Evolutionary conservation across 2,329 filamentous ascomycete genomes (phyloP).

Genomic region (Erysiphe pulchra): DNA sequence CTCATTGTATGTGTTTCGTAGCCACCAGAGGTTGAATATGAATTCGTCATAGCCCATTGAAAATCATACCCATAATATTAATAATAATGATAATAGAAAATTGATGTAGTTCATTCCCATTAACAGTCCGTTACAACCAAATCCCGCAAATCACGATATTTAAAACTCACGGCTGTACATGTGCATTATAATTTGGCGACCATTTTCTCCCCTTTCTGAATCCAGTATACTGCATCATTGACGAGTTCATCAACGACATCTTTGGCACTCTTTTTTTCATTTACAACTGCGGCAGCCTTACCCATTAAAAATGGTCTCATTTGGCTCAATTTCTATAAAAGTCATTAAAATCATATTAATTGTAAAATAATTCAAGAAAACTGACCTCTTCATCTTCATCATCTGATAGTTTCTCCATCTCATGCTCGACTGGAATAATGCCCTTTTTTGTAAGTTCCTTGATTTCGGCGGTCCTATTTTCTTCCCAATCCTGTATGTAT

Average conservation of each 20-base stretch:
- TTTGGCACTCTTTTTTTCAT: constrained; percentile 79
- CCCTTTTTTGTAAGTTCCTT: constrained; percentile 77
- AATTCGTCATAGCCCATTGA: no score
- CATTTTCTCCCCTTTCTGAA: constrained; percentile 42
- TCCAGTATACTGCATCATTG: constrained; percentile 43
- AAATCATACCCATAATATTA: no score
- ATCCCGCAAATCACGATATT: no score
- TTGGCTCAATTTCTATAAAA: constrained; percentile 53
- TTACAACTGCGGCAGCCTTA: constrained; percentile 81
- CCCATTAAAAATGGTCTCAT: constrained; percentile 87
- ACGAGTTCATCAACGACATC: constrained; percentile 89
- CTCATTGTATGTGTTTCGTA: no score
- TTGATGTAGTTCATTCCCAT: no score
- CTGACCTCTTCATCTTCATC: constrained; percentile 33
- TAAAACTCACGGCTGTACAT: no score
- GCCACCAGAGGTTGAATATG: no score
- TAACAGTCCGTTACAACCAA: no score
- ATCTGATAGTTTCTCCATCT: constrained; percentile 58
- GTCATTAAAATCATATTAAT: background rate
- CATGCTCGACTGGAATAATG: constrained; percentile 76
- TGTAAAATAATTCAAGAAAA: background rate
- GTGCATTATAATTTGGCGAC: constrained; percentile 36
- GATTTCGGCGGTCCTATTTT: constrained; percentile 71
- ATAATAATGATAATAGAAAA: no score
- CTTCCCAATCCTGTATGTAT: constrained; percentile 93